phyloP scores from a whole-genome alignment of 2,329 filamentous ascomycete species.

The Claviceps citrina region DNA sequence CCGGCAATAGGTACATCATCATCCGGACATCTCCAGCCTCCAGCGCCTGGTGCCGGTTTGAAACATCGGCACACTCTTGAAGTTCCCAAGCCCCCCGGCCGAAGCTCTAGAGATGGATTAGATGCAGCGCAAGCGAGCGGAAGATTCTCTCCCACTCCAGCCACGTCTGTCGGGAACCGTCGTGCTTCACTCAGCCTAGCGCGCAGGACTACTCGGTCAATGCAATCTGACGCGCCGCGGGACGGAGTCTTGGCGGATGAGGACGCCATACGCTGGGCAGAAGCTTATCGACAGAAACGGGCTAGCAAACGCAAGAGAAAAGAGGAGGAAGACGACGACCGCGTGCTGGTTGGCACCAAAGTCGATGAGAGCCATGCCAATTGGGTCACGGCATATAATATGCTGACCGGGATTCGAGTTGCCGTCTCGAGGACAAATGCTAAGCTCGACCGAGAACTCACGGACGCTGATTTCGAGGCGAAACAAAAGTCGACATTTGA shows the following conservation, averaged over 20 bases:
- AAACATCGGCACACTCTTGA: slow-evolving; percentile 81
- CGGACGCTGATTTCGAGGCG: slow-evolving; percentile 79
- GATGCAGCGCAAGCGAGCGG: slow-evolving; percentile 57
- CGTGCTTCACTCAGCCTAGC: slow-evolving; percentile 72
- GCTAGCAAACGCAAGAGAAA: slow-evolving; percentile 71
- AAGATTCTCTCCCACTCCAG: slow-evolving; percentile 57
- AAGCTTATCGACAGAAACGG: slow-evolving; percentile 80
- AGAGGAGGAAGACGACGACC: slow-evolving; percentile 82
- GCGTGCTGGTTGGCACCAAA: slow-evolving; percentile 90
- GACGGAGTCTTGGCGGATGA: slow-evolving; percentile 80
- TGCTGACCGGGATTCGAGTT: slow-evolving; percentile 96
- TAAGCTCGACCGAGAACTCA: slow-evolving; percentile 82
- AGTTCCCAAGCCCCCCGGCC: slow-evolving; percentile 56
- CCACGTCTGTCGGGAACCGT: slow-evolving; percentile 42
- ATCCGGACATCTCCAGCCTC: slow-evolving; percentile 36
- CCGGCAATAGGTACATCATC: slow-evolving; percentile 26
- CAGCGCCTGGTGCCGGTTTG: slow-evolving; percentile 33
- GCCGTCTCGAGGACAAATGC: slow-evolving; percentile 92
- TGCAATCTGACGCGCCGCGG: slow-evolving; percentile 68
- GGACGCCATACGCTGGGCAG: slow-evolving; percentile 81
- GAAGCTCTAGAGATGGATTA: slow-evolving; percentile 57
- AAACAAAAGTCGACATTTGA: slow-evolving; percentile 98
- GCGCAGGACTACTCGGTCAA: slow-evolving; percentile 66
- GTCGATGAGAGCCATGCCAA: slow-evolving; percentile 95
- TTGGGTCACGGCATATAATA: slow-evolving; percentile 97